These are phyloP conservation scores for Dipodascopsis tothii DNA, from an alignment of 805 yeast species.

Conservation along the genomic window DNA sequence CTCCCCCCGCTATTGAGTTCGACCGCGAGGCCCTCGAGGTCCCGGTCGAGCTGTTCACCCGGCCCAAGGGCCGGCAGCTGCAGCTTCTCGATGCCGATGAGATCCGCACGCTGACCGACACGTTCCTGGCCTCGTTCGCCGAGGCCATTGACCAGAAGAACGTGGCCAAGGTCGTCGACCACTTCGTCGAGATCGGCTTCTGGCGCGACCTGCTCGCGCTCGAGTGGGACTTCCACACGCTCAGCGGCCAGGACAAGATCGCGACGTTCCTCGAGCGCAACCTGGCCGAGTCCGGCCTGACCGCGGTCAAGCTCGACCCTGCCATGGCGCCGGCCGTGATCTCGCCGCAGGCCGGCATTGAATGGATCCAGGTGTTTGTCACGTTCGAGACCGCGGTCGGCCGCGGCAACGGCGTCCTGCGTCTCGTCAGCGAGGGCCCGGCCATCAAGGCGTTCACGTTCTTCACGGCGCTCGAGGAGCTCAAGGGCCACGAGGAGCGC, in stretches of 20 bases:
- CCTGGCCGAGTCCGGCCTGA: constrained; percentile 26
- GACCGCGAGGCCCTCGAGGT: too few species aligned
- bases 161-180: constrained; percentile 1
- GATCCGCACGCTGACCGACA: neutral
- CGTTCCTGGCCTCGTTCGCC: constrained; percentile 5
- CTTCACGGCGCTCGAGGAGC: constrained; percentile 34
- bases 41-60: neutral
- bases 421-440: constrained; percentile 30
- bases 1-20: too few species aligned
- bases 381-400: constrained; percentile 33
- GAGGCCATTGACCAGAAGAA: constrained; percentile 1
- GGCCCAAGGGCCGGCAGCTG: neutral
- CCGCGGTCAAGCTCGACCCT: constrained; percentile 31
- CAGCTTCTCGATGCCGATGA: neutral
- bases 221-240: constrained; percentile 33
- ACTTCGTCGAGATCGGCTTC: constrained; percentile 11
- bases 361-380: constrained; percentile 34
- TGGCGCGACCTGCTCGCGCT: constrained; percentile 38
- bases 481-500: constrained; percentile 32
- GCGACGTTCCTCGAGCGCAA: constrained; percentile 18
- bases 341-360: constrained; percentile 30
- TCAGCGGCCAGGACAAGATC: constrained; percentile 31
- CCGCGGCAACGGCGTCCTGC: constrained; percentile 32
- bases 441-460: constrained; percentile 33
- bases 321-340: constrained; percentile 29